phyloP scores from a whole-genome alignment of 768 basidiomycete genomes.

The Xerocomus brunneocitrinus region DNA sequence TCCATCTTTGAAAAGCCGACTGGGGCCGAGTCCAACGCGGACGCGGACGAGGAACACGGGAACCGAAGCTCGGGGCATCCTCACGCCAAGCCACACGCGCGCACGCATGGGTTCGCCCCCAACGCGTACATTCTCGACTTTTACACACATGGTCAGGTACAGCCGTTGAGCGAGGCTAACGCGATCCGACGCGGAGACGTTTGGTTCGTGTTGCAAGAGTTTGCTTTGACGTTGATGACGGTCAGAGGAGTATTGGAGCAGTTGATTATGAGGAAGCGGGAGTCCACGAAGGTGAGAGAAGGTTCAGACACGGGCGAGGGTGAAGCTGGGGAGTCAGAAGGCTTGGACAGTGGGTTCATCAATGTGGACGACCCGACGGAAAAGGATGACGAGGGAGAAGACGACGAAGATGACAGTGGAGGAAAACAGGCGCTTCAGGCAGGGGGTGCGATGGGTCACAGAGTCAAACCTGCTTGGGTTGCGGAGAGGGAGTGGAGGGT shows the following conservation, averaged over 20 bases:
- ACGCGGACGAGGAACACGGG: not conserved
- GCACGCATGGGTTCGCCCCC: slow-evolving; percentile 30
- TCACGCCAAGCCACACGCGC: not conserved
- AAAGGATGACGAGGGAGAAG: slow-evolving; percentile 10
- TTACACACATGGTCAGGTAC: slow-evolving; percentile 57
- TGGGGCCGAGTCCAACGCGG: slow-evolving; percentile 6
- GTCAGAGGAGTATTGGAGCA: slow-evolving; percentile 49
- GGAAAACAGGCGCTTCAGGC: slow-evolving; percentile 1
- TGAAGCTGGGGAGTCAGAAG: slow-evolving; percentile 6
- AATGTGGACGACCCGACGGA: slow-evolving; percentile 28
- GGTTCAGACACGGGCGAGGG: slow-evolving; percentile 14
- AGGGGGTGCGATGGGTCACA: slow-evolving; percentile 4
- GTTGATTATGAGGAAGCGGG: slow-evolving; percentile 33
- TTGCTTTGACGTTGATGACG: slow-evolving; percentile 45
- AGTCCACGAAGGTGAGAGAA: slow-evolving; percentile 7
- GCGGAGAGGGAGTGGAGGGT: slow-evolving; percentile 51
- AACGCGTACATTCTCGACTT: slow-evolving; percentile 71
- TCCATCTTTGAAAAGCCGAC: slow-evolving; percentile 26
- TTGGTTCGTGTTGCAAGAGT: slow-evolving; percentile 64
- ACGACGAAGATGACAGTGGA: slow-evolving; percentile 19
- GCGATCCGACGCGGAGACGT: slow-evolving; percentile 57
- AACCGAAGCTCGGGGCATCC: not conserved
- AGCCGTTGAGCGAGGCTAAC: slow-evolving; percentile 47
- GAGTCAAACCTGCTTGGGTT: slow-evolving; percentile 34
- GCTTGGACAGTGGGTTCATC: slow-evolving; percentile 33